phyloP scores from a whole-genome alignment of 345 rosid genomes.

The Lumnitzera littorea region DNA sequence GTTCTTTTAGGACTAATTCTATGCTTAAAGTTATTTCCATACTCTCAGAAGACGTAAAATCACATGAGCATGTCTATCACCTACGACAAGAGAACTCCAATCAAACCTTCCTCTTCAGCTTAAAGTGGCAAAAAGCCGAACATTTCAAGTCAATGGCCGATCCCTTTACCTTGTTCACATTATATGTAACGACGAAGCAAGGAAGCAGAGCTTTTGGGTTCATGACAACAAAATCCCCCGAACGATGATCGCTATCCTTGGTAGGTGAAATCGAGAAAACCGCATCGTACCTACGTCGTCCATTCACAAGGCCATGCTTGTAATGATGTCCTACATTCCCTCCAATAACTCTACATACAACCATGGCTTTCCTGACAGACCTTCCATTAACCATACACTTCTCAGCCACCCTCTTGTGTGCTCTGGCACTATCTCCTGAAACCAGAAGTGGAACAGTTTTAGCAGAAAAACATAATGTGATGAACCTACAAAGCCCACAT shows the following conservation, averaged over 20 bases:
- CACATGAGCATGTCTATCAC: no score
- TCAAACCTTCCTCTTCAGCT: no score
- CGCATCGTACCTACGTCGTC: not conserved
- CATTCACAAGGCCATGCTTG: not conserved
- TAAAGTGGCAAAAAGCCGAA: no score
- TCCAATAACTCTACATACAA: constrained; percentile 7
- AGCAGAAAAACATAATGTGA: not conserved
- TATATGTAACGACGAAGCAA: constrained; percentile 1
- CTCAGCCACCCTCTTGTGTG: not conserved
- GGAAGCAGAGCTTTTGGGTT: constrained; percentile 5
- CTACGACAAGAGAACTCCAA: no score
- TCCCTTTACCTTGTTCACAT: not conserved
- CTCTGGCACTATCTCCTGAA: not conserved
- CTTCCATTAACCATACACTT: not conserved
- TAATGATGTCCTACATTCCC: not conserved
- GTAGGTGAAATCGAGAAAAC: not conserved
- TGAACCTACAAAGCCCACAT: constrained; percentile 3
- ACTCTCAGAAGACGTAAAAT: no score
- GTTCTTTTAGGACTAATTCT: no score
- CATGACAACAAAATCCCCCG: not conserved
- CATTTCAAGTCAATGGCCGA: no score
- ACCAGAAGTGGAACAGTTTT: not conserved
- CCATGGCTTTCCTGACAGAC: not conserved
- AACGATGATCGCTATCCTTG: not conserved
- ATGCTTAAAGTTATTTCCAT: no score